phyloP scores from a whole-genome alignment of 495 filamentous ascomycete species.

The Zalerion maritima region DNA sequence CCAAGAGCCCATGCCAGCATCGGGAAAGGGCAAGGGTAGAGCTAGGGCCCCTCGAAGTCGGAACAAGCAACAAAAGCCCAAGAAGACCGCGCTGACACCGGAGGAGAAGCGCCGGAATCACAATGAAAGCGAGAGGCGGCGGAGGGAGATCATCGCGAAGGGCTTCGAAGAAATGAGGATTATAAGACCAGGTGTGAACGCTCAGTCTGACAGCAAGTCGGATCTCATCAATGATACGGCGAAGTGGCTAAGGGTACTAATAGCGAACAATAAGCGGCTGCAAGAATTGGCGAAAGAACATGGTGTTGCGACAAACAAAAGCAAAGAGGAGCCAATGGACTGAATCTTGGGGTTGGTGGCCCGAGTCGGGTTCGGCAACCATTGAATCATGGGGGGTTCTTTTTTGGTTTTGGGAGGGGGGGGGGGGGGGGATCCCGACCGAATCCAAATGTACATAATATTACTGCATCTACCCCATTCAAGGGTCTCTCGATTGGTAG shows the following conservation, averaged over 20 bases:
- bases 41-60: too few relatives aligned
- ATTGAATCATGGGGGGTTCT: conserved; percentile 5
- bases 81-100: conserved; percentile 40
- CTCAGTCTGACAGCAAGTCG: conserved; percentile 65
- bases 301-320: conserved; percentile 17
- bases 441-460: too few relatives aligned
- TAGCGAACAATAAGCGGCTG: conserved; percentile 48
- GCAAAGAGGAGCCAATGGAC: conserved; percentile 8
- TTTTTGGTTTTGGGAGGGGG: conserved; percentile 5
- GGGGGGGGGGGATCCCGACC: conserved; percentile 1
- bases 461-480: too few relatives aligned
- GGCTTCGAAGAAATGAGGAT: conserved; percentile 59
- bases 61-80: conserved; percentile 15
- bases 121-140: conserved; percentile 77
- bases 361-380: conserved; percentile 8
- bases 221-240: conserved; percentile 55
- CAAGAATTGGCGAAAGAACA: conserved; percentile 26
- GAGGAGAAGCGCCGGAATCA: conserved; percentile 80
- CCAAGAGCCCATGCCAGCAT: too few relatives aligned
- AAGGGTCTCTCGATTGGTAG: too few relatives aligned
- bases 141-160: conserved; percentile 61
- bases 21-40: too few relatives aligned
- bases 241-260: conserved; percentile 58
- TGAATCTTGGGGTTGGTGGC: conserved; percentile 11
- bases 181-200: conserved; percentile 55